Evolutionary conservation across 75 land plant species (phyloP).

Genomic region (Selaginella tamariscina): DNA sequence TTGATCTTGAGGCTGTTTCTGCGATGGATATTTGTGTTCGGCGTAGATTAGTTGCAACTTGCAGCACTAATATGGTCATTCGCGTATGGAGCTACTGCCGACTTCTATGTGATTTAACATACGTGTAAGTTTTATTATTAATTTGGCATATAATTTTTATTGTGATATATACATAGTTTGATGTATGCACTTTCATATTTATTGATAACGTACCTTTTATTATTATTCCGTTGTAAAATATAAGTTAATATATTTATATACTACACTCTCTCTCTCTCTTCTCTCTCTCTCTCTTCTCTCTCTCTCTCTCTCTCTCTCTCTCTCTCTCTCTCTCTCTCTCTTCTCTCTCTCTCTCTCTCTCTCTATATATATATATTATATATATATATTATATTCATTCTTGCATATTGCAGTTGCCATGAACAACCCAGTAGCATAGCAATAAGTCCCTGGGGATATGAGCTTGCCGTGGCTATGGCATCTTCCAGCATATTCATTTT

Average conservation of each 20-base stretch:
- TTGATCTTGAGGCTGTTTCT: conserved; percentile 4
- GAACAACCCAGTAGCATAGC: conserved; percentile 5
- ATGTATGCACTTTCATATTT: too few relatives aligned
- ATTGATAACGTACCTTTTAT: too few relatives aligned
- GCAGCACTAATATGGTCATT: conserved; percentile 15
- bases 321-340: too few relatives aligned
- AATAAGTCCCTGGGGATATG: conserved; percentile 5
- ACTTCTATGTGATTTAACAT: conserved; percentile 11
- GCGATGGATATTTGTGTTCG: conserved; percentile 19
- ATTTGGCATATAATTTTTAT: too few relatives aligned
- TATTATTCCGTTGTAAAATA: too few relatives aligned
- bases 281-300: too few relatives aligned
- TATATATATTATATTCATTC: not conserved
- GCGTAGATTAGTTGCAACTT: conserved; percentile 15
- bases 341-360: too few relatives aligned
- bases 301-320: too few relatives aligned
- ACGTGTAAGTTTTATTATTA: conserved; percentile 1
- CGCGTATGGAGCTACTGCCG: conserved; percentile 15
- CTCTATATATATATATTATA: too few relatives aligned
- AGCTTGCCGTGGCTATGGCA: conserved; percentile 2
- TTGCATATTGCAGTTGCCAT: not conserved
- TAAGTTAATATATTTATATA: too few relatives aligned
- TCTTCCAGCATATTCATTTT: not conserved
- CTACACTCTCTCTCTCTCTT: too few relatives aligned
- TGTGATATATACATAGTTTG: too few relatives aligned